Percentiles rank a stretch among this genome's conserved stretches.
These are phyloP conservation scores for Scheffersomyces quercinus DNA, from an alignment of 1,139 yeast genomes.

Conservation along the genomic window DNA sequence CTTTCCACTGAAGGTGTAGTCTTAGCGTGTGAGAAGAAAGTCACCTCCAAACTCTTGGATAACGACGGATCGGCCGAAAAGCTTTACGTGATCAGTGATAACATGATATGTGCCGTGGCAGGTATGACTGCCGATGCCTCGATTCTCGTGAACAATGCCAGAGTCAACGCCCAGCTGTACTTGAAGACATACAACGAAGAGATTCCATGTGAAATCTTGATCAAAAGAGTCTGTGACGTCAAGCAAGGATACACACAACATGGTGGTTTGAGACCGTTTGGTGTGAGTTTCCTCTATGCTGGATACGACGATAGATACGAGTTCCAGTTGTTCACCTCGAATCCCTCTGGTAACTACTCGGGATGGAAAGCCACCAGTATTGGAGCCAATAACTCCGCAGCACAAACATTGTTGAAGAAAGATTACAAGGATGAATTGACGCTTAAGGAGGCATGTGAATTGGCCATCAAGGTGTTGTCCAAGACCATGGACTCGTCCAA, in stretches of 20 bases:
- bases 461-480: conserved; percentile 88
- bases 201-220: conserved; percentile 88
- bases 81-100: conserved; percentile 75
- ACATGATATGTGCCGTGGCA: conserved; percentile 92
- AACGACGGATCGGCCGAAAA: conserved; percentile 94
- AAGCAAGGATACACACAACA: conserved; percentile 99
- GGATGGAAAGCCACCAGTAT: conserved; percentile 99
- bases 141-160: conserved; percentile 84
- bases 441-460: conserved; percentile 77
- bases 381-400: conserved; percentile 95
- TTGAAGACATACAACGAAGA: conserved; percentile 85
- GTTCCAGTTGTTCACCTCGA: conserved; percentile 90
- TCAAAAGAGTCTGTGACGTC: conserved; percentile 85
- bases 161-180: conserved; percentile 81
- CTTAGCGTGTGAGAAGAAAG: conserved; percentile 93
- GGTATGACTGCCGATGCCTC: conserved; percentile 98
- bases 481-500: conserved; percentile 93
- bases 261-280: conserved; percentile 98
- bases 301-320: conserved; percentile 91
- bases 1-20: conserved; percentile 93
- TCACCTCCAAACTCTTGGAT: conserved; percentile 86
- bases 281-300: conserved; percentile 94
- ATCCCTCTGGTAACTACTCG: conserved; percentile 95
- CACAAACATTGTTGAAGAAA: conserved; percentile 92
- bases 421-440: conserved; percentile 85